phyloP scores from a whole-genome alignment of 164 flowering plant genomes.

The Kingdonia uniflora region DNA sequence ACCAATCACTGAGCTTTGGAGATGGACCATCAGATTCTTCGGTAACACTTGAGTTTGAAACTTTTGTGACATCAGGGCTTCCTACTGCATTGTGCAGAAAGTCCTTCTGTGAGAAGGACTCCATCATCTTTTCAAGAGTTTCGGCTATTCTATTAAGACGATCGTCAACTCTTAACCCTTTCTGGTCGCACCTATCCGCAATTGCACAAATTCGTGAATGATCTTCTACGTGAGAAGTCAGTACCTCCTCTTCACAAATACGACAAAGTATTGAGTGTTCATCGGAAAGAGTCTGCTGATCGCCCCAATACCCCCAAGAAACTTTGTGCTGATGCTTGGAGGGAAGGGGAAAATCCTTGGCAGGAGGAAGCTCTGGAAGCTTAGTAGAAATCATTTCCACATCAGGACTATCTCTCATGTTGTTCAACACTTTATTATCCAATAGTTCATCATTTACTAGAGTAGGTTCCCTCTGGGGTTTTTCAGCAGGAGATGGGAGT shows the following conservation, averaged over 20 bases:
- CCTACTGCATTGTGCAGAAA: constrained; percentile 39
- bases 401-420: constrained; percentile 24
- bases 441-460: constrained; percentile 25
- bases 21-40: constrained; percentile 86
- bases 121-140: constrained; percentile 87
- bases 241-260: constrained; percentile 97
- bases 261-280: constrained; percentile 90
- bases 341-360: constrained; percentile 43
- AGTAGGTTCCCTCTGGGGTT: constrained; percentile 37
- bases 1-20: constrained; percentile 93
- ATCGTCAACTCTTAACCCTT: constrained; percentile 84
- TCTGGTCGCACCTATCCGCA: constrained; percentile 96
- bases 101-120: constrained; percentile 66
- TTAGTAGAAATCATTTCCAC: constrained; percentile 28
- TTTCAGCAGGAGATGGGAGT: constrained; percentile 65
- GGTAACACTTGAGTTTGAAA: constrained; percentile 82
- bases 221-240: constrained; percentile 83
- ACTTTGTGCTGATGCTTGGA: constrained; percentile 72
- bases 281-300: constrained; percentile 54
- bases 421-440: constrained; percentile 24
- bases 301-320: constrained; percentile 98
- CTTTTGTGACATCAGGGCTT: constrained; percentile 81
- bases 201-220: constrained; percentile 93
- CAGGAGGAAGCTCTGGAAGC: constrained; percentile 36
- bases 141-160: constrained; percentile 78